Base-by-base conservation (phyloP, 2,329 filamentous ascomycete genomes). In the Xylariaceae sp. region DNA sequence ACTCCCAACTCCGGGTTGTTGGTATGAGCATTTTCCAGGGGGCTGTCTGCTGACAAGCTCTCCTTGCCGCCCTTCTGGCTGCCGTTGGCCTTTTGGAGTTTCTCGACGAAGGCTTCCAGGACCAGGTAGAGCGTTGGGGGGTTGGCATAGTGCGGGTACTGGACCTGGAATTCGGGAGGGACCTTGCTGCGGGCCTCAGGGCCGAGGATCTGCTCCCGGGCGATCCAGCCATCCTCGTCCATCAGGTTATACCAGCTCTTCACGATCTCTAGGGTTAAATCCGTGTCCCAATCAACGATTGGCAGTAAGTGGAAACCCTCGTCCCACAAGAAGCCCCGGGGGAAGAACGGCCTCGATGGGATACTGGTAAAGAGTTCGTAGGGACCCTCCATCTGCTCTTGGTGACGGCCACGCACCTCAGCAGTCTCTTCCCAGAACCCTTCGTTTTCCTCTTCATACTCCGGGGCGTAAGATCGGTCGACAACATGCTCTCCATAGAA, bases 151-250 rank as follows among this genome's bases (percentile, higher is more conserved):
- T 96, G 89, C 16, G 92, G 90, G 55, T 96, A 96, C 55, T 96
- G 92, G 11, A 88, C 75, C 51, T 94, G 89, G 57, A 98, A 98
- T 59, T 96, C 89, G 4, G 70, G 59, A 0, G 92, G 92, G 2
- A 98, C 92, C 61, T 95, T 96, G 70, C 83, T 94, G 42, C 90
- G 80, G 29, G 92, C 92, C 63, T 98, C 92, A 3, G 74, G 62
- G 2, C 92, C 92, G 2, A 98, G 74, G 39, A 98, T 96, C 61
- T 95, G 89, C 64, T 98, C 92, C 32, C 92, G 82, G 3, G 81
- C 86, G 54, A 98, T 96, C 92, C 92, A 98, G 34, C 92, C 92
- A 56, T 96, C 88, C 12, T 92, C 83, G 46, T 98, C 92, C 75
- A 96, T 94, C 13, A 94, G 75, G 44, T 81, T 87, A 64, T 93